Base-by-base conservation (phyloP, 2,329 filamentous ascomycete species). In the Fusarium subtropicale region DNA sequence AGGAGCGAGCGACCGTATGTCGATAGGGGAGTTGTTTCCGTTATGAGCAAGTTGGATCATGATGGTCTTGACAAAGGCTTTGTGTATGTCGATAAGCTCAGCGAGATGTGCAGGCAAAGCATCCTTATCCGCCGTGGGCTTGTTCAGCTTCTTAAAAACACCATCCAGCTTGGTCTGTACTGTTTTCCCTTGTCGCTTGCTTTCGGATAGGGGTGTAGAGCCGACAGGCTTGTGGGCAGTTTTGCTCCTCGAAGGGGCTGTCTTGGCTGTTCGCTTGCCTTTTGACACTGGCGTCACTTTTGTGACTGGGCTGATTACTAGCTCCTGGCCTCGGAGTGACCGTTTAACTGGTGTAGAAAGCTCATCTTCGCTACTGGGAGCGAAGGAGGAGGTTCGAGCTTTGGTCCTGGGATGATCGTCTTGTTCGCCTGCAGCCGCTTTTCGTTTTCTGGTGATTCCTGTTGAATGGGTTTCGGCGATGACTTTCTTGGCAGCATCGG, bases 1-100 rank as follows among this genome's bases (percentile, higher is more conserved):
- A 12, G 88, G 88, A 34, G 86, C 84, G 36, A 94, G 82, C 31
- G 84, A 81, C 36, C 84, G 82, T 45, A 93, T 77, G 72, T 93
- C 90, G 26, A 89, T 86, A 0, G 92, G 89, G 0, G 87, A 83
- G 47, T 84, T 81, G 31, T 82, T 80, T 62, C 90, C 89, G 76
- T 91, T 88, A 78, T 94, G 91, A 2, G 90, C 90, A 64, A 88
- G 86, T 73, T 93, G 90, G 12, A 94, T 80, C 1, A 87, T 86
- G 26, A 93, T 81, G 1, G 91, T 89, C 73, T 90, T 89, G 60
- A 92, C 82, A 70, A 94, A 91, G 13, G 89, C 85, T 41, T 83
- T 82, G 76, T 93, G 88, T 28, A 94, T 82, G 59, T 86, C 81
- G 52, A 92, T 79, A 18, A 93, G 81, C 50, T 91, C 87, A 60